A percentile compares a stretch with the other conserved stretches of the same genome.
These are phyloP conservation scores for Aspergillus sp. DNA, from an alignment of 2,329 filamentous ascomycete species.

Conservation along the genomic window DNA sequence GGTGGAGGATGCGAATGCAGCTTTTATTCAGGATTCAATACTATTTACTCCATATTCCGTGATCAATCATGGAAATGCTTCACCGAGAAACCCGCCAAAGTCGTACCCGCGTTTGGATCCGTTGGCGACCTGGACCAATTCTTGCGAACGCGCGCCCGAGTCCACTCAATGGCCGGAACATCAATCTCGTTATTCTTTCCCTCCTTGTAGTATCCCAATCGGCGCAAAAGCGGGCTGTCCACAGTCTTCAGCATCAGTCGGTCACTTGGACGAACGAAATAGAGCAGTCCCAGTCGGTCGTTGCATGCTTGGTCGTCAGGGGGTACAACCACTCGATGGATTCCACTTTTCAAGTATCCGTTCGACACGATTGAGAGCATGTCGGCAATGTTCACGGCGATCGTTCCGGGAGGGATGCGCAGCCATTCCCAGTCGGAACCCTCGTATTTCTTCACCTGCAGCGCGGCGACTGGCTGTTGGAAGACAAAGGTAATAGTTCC, in stretches of 20 bases:
- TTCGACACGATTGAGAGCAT: conserved; percentile 43
- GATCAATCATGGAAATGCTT: conserved; percentile 5
- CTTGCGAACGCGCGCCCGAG: conserved; percentile 26
- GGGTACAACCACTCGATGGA: conserved; percentile 42
- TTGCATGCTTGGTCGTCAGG: conserved; percentile 39
- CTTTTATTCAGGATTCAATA: background rate
- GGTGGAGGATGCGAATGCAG: background rate
- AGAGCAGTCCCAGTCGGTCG: conserved; percentile 34
- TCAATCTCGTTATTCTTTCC: conserved; percentile 5
- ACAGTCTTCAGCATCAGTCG: conserved; percentile 23
- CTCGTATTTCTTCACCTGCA: conserved; percentile 46
- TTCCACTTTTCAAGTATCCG: conserved; percentile 42
- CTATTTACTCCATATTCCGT: background rate
- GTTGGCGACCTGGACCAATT: conserved; percentile 14
- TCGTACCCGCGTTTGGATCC: conserved; percentile 5
- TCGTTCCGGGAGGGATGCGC: conserved; percentile 39
- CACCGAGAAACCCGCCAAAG: conserved; percentile 4
- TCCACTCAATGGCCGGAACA: conserved; percentile 13
- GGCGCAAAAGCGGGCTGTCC: conserved; percentile 26
- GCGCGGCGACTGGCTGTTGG: conserved; percentile 50
- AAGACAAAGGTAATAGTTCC: conserved; percentile 52
- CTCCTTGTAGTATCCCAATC: conserved; percentile 19
- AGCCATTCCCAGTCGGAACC: conserved; percentile 45
- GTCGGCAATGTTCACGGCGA: conserved; percentile 49
- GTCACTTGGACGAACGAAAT: conserved; percentile 40